phyloP scores from a whole-genome alignment of 1,284 basidiomycete genomes.

The Melampsora larici-populina region DNA sequence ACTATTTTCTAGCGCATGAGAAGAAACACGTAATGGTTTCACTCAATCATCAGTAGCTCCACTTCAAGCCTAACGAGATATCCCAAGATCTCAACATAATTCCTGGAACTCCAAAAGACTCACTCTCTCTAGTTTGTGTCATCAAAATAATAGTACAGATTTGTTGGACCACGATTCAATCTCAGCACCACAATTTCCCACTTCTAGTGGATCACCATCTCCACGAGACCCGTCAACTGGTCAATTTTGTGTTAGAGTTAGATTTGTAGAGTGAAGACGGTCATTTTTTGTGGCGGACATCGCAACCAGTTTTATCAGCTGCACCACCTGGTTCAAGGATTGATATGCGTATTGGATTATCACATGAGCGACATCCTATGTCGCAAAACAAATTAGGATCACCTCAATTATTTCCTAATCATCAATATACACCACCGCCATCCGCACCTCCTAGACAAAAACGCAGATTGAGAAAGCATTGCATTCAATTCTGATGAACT shows the following conservation, averaged over 20 bases:
- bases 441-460: not conserved
- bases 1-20: conserved; percentile 10
- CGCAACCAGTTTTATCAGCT: conserved; percentile 50
- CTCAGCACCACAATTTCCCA: not conserved
- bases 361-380: conserved; percentile 45
- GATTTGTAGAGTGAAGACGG: conserved; percentile 7
- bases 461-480: not conserved
- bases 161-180: not conserved
- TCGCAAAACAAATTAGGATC: not conserved
- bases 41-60: conserved; percentile 5
- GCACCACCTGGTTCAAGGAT: conserved; percentile 55
- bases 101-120: too few relatives aligned
- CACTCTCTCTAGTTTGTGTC: too few relatives aligned
- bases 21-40: not conserved
- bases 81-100: too few relatives aligned
- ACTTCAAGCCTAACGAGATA: not conserved
- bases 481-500: not conserved
- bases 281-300: conserved; percentile 44
- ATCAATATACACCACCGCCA: not conserved
- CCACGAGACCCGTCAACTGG: conserved; percentile 17
- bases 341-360: conserved; percentile 56
- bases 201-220: not conserved
- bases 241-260: conserved; percentile 18
- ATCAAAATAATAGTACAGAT: not conserved
- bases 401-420: not conserved